Percentiles rank a stretch among this genome's conserved stretches.
These are phyloP conservation scores for Simplicillium sp. DNA, from an alignment of 2,329 filamentous ascomycete genomes.

Conservation along the genomic window DNA sequence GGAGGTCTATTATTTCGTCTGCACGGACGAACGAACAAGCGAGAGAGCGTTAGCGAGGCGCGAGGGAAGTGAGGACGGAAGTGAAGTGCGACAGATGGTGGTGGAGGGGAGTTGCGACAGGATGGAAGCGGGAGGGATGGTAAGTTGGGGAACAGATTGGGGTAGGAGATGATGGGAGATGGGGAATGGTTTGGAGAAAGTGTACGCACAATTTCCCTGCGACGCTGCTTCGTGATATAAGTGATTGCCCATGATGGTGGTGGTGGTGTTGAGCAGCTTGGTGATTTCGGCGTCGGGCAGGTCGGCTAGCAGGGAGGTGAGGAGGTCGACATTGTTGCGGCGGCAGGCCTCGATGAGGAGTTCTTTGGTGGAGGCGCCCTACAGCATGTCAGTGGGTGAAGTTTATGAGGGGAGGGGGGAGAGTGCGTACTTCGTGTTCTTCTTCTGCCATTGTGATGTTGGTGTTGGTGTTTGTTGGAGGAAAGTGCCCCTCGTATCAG, in stretches of 20 bases:
- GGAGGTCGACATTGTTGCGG: conserved; percentile 81
- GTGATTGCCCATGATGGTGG: conserved; percentile 78
- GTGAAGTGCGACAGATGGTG: not conserved
- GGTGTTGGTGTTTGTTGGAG: not conserved
- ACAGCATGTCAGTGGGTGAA: conserved; percentile 8
- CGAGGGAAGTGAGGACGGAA: no score
- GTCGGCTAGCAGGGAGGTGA: conserved; percentile 61
- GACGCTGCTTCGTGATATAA: conserved; percentile 83
- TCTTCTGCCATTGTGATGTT: conserved; percentile 18
- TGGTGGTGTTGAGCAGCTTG: conserved; percentile 73
- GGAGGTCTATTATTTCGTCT: conserved; percentile 74
- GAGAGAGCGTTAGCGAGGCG: conserved; percentile 5
- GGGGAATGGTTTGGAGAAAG: not conserved
- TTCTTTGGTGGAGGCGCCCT: conserved; percentile 82
- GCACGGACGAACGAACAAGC: no score
- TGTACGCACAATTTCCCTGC: conserved; percentile 73
- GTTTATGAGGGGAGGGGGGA: not conserved
- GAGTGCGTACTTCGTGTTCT: conserved; percentile 23
- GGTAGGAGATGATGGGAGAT: no score
- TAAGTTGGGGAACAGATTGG: no score
- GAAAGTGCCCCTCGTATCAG: no score
- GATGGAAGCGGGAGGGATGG: conserved; percentile 1
- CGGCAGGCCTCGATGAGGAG: conserved; percentile 87
- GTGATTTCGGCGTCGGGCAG: conserved; percentile 58
- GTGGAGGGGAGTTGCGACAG: not conserved